Percentiles rank a stretch among this genome's conserved stretches.
These are phyloP conservation scores for Populus hybrid DNA, from an alignment of 441 rosid genomes.

Conservation along the genomic window DNA sequence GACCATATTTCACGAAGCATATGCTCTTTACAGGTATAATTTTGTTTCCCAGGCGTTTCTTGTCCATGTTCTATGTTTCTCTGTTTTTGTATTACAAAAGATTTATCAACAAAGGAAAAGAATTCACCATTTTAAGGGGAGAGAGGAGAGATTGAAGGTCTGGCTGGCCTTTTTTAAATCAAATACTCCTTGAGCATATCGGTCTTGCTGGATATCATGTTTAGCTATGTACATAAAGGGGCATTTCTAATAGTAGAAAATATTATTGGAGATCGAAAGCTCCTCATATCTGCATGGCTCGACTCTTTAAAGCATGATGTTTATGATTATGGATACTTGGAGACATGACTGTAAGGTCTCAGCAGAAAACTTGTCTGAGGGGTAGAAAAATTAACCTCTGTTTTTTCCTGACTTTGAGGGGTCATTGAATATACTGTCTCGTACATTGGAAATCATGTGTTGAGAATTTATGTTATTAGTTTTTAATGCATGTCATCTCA, in stretches of 20 bases:
- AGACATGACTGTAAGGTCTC: neutral
- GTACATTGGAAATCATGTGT: neutral
- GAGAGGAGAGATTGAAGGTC: neutral
- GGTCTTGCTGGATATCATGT: neutral
- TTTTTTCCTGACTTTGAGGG: neutral
- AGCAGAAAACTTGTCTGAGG: neutral
- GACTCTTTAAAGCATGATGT: neutral
- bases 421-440: neutral
- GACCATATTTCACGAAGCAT: conserved; percentile 39
- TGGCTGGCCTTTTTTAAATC: neutral
- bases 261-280: neutral
- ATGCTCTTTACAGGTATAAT: conserved; percentile 53
- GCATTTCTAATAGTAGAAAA: neutral
- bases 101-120: neutral
- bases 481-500: conserved; percentile 4
- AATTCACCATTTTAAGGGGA: neutral
- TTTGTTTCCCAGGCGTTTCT: neutral
- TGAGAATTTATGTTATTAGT: neutral
- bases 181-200: neutral
- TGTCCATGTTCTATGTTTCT: neutral
- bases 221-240: neutral
- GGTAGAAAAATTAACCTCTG: neutral
- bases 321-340: neutral
- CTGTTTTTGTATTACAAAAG: neutral
- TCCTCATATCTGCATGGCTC: neutral